A percentile compares a stretch with the other conserved stretches of the same genome.
phyloP scores from a whole-genome alignment of 73 alveolate species.

The Paraurostyla sp. region DNA sequence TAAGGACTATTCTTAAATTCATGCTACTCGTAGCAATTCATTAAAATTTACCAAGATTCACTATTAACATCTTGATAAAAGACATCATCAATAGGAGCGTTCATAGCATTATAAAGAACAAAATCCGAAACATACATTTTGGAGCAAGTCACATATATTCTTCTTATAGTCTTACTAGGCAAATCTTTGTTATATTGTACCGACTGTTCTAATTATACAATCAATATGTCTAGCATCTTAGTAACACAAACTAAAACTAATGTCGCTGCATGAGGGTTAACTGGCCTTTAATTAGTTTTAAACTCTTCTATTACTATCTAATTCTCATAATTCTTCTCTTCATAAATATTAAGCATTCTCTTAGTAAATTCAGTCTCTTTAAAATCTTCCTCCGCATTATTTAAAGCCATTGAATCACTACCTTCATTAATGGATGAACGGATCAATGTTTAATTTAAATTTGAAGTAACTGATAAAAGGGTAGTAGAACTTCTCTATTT shows the following conservation, averaged over 20 bases:
- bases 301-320: neutral
- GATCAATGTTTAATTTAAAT: too few relatives aligned
- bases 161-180: neutral
- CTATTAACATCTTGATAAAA: constrained; percentile 9
- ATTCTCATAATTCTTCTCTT: constrained; percentile 20
- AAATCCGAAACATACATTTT: constrained; percentile 34
- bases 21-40: neutral
- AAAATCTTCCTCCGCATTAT: too few relatives aligned
- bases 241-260: constrained; percentile 28
- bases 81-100: constrained; percentile 13
- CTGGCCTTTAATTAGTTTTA: neutral
- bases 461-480: too few relatives aligned
- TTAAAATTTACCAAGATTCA: constrained; percentile 10
- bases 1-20: neutral
- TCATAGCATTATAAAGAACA: constrained; percentile 24
- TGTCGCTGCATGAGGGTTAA: constrained; percentile 45
- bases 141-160: constrained; percentile 26
- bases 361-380: constrained; percentile 5
- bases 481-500: too few relatives aligned
- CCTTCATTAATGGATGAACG: too few relatives aligned
- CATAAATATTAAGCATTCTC: constrained; percentile 42
- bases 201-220: neutral
- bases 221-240: constrained; percentile 14
- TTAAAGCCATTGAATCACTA: too few relatives aligned
- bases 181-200: neutral